phyloP scores from a whole-genome alignment of 2,329 filamentous ascomycete genomes.

The Sclerotinia spermophila region DNA sequence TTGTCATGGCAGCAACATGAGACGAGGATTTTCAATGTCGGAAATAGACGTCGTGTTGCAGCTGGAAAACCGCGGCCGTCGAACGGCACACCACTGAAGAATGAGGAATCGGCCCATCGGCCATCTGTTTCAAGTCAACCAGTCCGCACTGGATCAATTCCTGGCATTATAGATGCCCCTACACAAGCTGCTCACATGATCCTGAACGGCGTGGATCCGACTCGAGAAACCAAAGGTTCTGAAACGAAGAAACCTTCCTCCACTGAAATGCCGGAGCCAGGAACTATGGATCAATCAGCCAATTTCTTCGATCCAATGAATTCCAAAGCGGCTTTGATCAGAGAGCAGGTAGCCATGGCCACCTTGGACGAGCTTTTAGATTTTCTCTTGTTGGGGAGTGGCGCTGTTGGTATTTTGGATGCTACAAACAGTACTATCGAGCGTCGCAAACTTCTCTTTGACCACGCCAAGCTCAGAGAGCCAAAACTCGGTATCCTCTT shows the following conservation, averaged over 20 bases:
- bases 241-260: slow-evolving; percentile 17
- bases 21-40: slow-evolving; percentile 95
- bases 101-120: slow-evolving; percentile 14
- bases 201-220: slow-evolving; percentile 46
- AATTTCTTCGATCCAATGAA: slow-evolving; percentile 93
- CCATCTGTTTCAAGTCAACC: slow-evolving; percentile 1
- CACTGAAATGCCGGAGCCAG: slow-evolving; percentile 36
- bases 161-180: slow-evolving; percentile 37
- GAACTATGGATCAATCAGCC: slow-evolving; percentile 77
- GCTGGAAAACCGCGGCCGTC: slow-evolving; percentile 49
- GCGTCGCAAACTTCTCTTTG: slow-evolving; percentile 77
- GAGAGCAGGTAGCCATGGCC: slow-evolving; percentile 88
- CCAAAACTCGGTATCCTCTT: slow-evolving; percentile 90
- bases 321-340: slow-evolving; percentile 71
- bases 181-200: slow-evolving; percentile 55
- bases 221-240: slow-evolving; percentile 24
- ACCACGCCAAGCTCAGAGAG: slow-evolving; percentile 76
- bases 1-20: slow-evolving; percentile 97
- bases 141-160: slow-evolving; percentile 23
- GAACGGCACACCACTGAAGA: slow-evolving; percentile 23
- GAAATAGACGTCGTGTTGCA: slow-evolving; percentile 79
- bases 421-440: slow-evolving; percentile 94
- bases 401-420: slow-evolving; percentile 91
- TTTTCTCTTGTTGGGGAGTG: slow-evolving; percentile 77
- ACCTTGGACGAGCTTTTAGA: slow-evolving; percentile 90